Evolutionary conservation across 1,139 yeast genomes (phyloP), one percentile per base, ranked within the genome.

Genomic region (Yamadazyma buinensis): DNA sequence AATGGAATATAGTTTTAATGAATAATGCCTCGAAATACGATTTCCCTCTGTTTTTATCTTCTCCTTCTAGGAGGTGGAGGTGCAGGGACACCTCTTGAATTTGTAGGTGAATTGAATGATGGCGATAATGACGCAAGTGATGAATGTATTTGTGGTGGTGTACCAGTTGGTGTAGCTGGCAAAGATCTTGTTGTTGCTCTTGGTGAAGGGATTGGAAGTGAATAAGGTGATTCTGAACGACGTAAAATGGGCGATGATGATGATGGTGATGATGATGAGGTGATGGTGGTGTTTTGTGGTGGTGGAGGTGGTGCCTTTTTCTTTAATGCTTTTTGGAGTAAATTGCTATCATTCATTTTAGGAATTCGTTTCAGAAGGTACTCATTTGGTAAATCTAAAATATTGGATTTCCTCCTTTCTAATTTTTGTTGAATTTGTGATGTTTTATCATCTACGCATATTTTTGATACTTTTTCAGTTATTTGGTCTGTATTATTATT

Each of bases 271-370:
- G 15, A 14, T 3, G 64, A 60, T 6, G 72, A 72, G 15, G 20
- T 3, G 64, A 60, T 6, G 72, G 72, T 2, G 74, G 73, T 1
- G 72, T n/a, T n/a, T n/a, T 5, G 19, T 2, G 64, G 60, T 6
- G 72, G 72, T 2, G 74, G 73, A 1, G 72, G 70, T 1, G 73
- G 73, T 1, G 73, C 64, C 35, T 51, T 56, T 39, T 64, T 65
- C 30, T 46, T 57, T 35, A 50, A 41, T 6, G 68, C 67, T 37
- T 63, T 64, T 23, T 49, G 47, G 9, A 43, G 47, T 31, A 61
- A 48, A 44, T 52, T 55, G 5, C 57, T 44, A 4, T 26, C 20
- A n/a, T 13, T 23, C 12, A n/a, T 5, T 10, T 15, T 5, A 10
- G 29, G 14, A 10, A 25, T 15, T 15, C n/a, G 10, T 24, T 19